Conservation (phyloP, 2,329 filamentous ascomycete species). For the Rutstroemia sp. region DNA sequence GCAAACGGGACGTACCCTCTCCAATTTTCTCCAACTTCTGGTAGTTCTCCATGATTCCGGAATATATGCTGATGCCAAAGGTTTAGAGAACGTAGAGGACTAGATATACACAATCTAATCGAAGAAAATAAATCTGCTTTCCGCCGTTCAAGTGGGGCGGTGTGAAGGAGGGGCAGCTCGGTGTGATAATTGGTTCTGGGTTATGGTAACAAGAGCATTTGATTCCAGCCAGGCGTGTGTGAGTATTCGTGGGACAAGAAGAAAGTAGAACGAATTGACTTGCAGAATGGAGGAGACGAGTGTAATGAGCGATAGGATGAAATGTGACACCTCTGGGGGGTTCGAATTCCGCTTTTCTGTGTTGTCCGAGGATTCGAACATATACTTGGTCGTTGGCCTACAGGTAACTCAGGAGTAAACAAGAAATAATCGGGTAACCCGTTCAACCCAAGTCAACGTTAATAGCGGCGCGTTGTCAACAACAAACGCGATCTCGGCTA, state of each 20-base stretch:
- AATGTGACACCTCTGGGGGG: background rate
- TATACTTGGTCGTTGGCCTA: background rate
- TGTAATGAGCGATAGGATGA: no score
- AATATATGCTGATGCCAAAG: conserved; percentile 13
- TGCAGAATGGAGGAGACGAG: no score
- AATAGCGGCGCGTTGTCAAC: background rate
- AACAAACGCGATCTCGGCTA: background rate
- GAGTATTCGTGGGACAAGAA: background rate
- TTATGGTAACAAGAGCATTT: conserved; percentile 16
- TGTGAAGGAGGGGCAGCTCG: conserved; percentile 15
- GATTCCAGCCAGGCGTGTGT: background rate
- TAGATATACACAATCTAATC: background rate
- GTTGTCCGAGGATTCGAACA: background rate
- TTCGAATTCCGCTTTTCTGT: background rate
- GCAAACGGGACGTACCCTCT: conserved; percentile 58
- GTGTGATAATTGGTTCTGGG: conserved; percentile 9
- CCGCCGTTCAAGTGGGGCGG: conserved; percentile 13
- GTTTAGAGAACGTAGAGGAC: conserved; percentile 24
- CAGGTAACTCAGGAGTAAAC: background rate
- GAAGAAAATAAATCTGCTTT: conserved; percentile 21
- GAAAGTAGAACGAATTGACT: background rate
- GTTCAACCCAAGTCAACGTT: no score
- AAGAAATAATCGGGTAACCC: background rate
- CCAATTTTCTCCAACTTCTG: conserved; percentile 96
- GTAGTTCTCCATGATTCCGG: conserved; percentile 75